phyloP scores from a whole-genome alignment of 2,329 filamentous ascomycete species.

The Alternaria sp. region DNA sequence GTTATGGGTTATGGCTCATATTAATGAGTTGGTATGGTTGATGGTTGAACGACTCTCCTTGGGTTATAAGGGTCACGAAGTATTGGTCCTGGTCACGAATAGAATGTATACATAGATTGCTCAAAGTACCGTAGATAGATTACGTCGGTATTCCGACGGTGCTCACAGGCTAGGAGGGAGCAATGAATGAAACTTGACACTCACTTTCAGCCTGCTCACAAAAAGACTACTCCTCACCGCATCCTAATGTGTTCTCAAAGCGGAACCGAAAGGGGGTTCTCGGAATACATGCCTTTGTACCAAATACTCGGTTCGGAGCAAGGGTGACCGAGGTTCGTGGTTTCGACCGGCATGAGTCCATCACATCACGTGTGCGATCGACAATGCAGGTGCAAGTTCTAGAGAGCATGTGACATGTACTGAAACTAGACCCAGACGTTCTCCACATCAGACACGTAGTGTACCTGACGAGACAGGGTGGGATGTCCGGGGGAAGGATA shows the following conservation, averaged over 20 bases:
- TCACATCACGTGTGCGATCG: neutral
- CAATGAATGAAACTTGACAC: neutral
- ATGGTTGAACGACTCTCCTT: neutral
- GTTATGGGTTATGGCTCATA: neutral
- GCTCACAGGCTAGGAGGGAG: neutral
- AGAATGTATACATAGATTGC: neutral
- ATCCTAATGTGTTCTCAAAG: neutral
- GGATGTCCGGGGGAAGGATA: too few relatives aligned
- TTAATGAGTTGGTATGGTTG: slow-evolving; percentile 2
- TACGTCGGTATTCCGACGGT: neutral
- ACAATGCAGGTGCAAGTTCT: neutral
- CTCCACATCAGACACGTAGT: neutral
- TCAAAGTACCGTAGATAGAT: neutral
- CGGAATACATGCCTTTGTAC: neutral
- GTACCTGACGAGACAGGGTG: neutral
- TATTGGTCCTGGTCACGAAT: neutral
- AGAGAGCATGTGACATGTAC: neutral
- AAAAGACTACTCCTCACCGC: too few relatives aligned
- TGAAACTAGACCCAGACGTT: neutral
- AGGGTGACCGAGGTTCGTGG: neutral
- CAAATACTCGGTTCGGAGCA: neutral
- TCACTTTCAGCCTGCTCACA: neutral
- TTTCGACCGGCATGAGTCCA: neutral
- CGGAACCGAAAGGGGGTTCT: neutral
- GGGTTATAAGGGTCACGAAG: neutral